Percentiles rank a stretch among this genome's conserved stretches.
Conservation (phyloP, 2,329 filamentous ascomycete species). For the Ascosphaera pollenicola region DNA sequence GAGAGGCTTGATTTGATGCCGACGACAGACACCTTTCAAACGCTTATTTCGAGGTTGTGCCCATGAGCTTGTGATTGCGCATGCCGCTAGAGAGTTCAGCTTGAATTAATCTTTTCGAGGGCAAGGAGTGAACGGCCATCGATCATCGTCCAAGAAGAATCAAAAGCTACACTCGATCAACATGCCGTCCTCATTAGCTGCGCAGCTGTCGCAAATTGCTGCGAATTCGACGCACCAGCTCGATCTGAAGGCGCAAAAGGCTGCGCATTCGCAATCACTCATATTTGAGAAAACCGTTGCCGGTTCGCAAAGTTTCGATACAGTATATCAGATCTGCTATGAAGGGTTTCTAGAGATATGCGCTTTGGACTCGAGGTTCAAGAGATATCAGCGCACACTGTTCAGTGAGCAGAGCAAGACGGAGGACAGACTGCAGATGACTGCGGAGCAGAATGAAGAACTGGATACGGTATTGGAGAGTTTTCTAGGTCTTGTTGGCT, state of each 20-base stretch:
- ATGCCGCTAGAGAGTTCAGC: no score
- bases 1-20: no score
- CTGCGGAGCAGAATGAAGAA: conserved; percentile 55
- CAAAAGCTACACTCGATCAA: conserved; percentile 6
- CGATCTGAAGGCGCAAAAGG: conserved; percentile 80
- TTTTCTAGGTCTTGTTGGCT: conserved; percentile 62
- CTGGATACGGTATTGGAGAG: conserved; percentile 56
- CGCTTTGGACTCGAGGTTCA: conserved; percentile 59
- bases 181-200: conserved; percentile 73
- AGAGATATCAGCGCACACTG: conserved; percentile 49
- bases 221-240: conserved; percentile 75
- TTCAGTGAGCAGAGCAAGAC: conserved; percentile 88
- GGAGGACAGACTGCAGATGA: conserved; percentile 74
- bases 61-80: no score
- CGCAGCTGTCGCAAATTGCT: conserved; percentile 84
- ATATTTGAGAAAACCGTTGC: conserved; percentile 79
- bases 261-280: conserved; percentile 78
- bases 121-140: no score
- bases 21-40: no score
- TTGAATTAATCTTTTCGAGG: no score
- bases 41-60: no score
- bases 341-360: conserved; percentile 88
- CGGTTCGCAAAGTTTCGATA: conserved; percentile 72
- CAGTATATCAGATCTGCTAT: conserved; percentile 63
- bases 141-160: no score